These are phyloP conservation scores for Pseudozyma tsukubaensis DNA, from an alignment of 1,284 basidiomycete species.

Conservation along the genomic window DNA sequence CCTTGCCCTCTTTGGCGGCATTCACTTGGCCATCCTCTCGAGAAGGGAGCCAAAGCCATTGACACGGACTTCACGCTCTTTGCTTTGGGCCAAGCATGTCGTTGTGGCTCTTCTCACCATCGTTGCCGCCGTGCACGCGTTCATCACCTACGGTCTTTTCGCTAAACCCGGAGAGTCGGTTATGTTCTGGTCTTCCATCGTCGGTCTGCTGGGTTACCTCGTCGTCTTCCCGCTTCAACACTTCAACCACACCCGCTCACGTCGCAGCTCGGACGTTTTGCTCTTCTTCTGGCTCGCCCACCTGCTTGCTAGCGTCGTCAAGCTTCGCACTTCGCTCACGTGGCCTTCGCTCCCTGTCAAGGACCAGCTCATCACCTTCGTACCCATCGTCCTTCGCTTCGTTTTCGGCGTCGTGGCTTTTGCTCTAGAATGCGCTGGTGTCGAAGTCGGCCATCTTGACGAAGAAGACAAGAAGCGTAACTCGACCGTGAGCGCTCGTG, in stretches of 20 bases:
- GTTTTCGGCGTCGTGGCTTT: slow-evolving; percentile 52
- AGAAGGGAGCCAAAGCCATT: slow-evolving; percentile 28
- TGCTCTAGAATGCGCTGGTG: slow-evolving; percentile 56
- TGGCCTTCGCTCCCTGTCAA: slow-evolving; percentile 43
- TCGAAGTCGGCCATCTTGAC: slow-evolving; percentile 49
- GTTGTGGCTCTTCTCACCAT: slow-evolving; percentile 76
- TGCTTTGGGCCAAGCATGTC: slow-evolving; percentile 59
- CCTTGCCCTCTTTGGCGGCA: slow-evolving; percentile 49
- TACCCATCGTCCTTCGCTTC: slow-evolving; percentile 54
- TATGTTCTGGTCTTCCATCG: slow-evolving; percentile 42
- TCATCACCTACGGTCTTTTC: slow-evolving; percentile 63
- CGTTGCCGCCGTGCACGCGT: slow-evolving; percentile 71
- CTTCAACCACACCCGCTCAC: slow-evolving; percentile 81
- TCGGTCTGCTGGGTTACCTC: slow-evolving; percentile 47
- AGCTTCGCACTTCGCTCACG: slow-evolving; percentile 70
- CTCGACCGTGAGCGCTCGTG: slow-evolving; percentile 1
- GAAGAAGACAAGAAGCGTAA: slow-evolving; percentile 11
- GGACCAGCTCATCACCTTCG: slow-evolving; percentile 46
- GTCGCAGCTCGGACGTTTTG: slow-evolving; percentile 80
- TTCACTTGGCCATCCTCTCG: slow-evolving; percentile 32
- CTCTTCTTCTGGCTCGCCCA: slow-evolving; percentile 88
- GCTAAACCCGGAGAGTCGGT: slow-evolving; percentile 42
- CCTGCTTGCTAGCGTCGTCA: slow-evolving; percentile 73
- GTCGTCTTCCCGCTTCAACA: slow-evolving; percentile 64
- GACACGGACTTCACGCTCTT: slow-evolving; percentile 38